Conservation (phyloP, 2,329 filamentous ascomycete species). For the Fonsecaea pugnacius region DNA sequence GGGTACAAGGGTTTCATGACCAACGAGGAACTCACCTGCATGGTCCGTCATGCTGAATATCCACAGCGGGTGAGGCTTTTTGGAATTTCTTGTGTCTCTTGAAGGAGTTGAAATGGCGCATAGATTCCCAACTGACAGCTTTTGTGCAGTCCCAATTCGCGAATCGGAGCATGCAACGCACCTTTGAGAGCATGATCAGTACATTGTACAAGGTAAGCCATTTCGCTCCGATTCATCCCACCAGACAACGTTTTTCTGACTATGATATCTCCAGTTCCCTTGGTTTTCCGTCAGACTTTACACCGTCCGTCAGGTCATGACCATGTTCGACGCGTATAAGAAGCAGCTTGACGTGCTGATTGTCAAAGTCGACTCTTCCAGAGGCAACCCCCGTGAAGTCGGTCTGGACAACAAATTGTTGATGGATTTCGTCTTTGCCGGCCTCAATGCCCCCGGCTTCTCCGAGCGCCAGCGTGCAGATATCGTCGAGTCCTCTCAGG, state of each 20-base stretch:
- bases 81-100: neutral
- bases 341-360: conserved; percentile 71
- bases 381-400: conserved; percentile 38
- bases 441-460: conserved; percentile 50
- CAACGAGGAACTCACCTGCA: conserved; percentile 54
- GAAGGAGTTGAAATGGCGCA: neutral
- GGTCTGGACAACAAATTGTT: conserved; percentile 48
- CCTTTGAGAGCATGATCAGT: conserved; percentile 58
- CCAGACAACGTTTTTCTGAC: conserved; percentile 17
- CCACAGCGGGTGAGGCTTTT: conserved; percentile 53
- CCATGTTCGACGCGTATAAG: conserved; percentile 48
- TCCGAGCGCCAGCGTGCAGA: conserved; percentile 46
- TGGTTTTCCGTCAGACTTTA: conserved; percentile 54
- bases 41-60: conserved; percentile 54
- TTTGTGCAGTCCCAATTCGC: conserved; percentile 53
- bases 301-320: conserved; percentile 53
- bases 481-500: conserved; percentile 24
- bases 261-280: conserved; percentile 50
- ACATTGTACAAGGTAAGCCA: conserved; percentile 54
- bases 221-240: neutral
- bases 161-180: conserved; percentile 56
- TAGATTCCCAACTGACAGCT: neutral
- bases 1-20: conserved; percentile 59
- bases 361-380: conserved; percentile 56
- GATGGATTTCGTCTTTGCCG: conserved; percentile 47